These are phyloP conservation scores for Cyberlindnera mycetangii DNA, from an alignment of 805 yeast species.

Conservation along the genomic window DNA sequence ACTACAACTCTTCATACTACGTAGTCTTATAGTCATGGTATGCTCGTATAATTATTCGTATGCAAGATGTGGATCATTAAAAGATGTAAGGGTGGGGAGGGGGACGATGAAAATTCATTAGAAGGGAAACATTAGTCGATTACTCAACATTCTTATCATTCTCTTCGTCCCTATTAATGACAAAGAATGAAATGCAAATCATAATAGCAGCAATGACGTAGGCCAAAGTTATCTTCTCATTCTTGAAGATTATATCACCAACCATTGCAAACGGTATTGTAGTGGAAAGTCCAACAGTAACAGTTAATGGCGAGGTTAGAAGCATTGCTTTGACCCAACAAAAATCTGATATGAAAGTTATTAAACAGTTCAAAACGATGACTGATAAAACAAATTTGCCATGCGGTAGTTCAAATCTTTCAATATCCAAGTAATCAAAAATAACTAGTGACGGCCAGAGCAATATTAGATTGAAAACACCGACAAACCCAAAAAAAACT, in stretches of 20 bases:
- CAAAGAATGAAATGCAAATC: slow-evolving; percentile 79
- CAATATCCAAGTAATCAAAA: slow-evolving; percentile 62
- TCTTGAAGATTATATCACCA: slow-evolving; percentile 78
- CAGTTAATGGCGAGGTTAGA: slow-evolving; percentile 89
- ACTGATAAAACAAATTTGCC: slow-evolving; percentile 48
- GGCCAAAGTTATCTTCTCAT: slow-evolving; percentile 52
- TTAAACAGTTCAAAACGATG: slow-evolving; percentile 61
- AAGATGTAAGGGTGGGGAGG: background rate
- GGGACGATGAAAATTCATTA: background rate
- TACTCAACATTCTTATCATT: slow-evolving; percentile 41
- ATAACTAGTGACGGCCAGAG: slow-evolving; percentile 81
- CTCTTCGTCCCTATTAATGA: slow-evolving; percentile 77
- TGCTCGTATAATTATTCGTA: background rate
- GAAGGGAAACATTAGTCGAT: background rate
- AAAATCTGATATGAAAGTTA: slow-evolving; percentile 85
- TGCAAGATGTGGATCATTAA: background rate
- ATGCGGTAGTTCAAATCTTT: slow-evolving; percentile 69
- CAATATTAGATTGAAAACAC: slow-evolving; percentile 68
- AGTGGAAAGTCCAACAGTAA: slow-evolving; percentile 89
- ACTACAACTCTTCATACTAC: too few species aligned
- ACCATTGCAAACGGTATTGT: slow-evolving; percentile 94
- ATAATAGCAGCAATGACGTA: slow-evolving; percentile 79
- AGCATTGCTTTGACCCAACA: slow-evolving; percentile 97
- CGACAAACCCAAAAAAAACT: slow-evolving; percentile 93
- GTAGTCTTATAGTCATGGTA: too few species aligned